A percentile compares a stretch with the other conserved stretches of the same genome.
Conservation (phyloP, 441 rosid genomes). For the Manihot esculenta region DNA sequence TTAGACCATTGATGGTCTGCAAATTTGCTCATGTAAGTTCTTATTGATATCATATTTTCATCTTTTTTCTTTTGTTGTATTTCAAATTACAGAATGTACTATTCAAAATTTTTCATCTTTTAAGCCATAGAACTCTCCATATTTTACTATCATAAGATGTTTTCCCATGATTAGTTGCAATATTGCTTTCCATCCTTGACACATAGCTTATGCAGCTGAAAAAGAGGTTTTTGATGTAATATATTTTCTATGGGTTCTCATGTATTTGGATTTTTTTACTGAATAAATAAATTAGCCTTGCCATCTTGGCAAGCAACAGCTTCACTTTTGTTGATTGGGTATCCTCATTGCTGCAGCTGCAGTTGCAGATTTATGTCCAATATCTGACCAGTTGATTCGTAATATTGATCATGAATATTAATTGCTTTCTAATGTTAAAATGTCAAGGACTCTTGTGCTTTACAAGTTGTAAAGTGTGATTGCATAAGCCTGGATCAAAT, state of each 20-base stretch:
- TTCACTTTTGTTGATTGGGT: background rate
- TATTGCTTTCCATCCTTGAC: background rate
- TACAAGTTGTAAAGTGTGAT: background rate
- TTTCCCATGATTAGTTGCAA: background rate
- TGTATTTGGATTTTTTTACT: background rate
- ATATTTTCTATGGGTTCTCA: background rate
- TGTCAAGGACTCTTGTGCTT: background rate
- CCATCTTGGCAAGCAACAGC: no score
- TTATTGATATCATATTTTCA: constrained; percentile 16
- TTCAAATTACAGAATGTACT: constrained; percentile 23
- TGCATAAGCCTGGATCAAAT: background rate
- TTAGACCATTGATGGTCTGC: constrained; percentile 46
- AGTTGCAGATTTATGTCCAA: no score
- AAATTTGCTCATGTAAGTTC: constrained; percentile 8
- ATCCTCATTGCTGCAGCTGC: background rate
- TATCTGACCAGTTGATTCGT: background rate
- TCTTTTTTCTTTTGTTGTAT: constrained; percentile 2
- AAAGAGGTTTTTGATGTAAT: background rate
- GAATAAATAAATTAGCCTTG: no score
- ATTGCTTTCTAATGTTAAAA: background rate
- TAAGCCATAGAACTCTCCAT: constrained; percentile 8
- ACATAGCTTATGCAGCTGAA: background rate
- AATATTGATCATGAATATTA: background rate
- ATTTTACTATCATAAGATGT: constrained; percentile 18
- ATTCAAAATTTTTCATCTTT: constrained; percentile 4